These are phyloP conservation scores for Zizania latifolia DNA, from an alignment of 176 grass and related monocot genomes.

Conservation along the genomic window DNA sequence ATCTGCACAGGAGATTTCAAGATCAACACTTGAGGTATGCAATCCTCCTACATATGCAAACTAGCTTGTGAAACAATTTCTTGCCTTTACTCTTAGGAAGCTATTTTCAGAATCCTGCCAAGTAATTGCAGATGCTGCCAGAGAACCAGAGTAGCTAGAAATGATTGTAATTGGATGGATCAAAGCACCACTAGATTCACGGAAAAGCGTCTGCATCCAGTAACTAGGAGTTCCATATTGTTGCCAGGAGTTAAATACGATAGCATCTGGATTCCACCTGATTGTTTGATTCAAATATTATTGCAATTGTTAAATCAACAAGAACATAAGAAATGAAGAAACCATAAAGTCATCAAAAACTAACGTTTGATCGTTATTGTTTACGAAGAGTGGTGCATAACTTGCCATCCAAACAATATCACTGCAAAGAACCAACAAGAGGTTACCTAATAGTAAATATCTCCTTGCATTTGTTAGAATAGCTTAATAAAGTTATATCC, in stretches of 20 bases:
- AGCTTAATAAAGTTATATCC: not conserved
- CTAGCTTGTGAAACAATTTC: not conserved
- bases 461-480: not conserved
- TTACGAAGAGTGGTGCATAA: conserved; percentile 92
- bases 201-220: conserved; percentile 78
- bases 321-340: not conserved
- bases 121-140: conserved; percentile 57
- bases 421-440: conserved; percentile 40
- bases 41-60: not conserved
- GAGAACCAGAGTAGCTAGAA: conserved; percentile 29
- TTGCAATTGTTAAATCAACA: conserved; percentile 1
- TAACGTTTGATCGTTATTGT: conserved; percentile 64
- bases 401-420: conserved; percentile 87
- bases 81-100: conserved; percentile 60
- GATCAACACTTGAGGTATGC: not conserved
- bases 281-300: conserved; percentile 3
- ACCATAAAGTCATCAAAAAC: not conserved
- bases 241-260: conserved; percentile 79
- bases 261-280: conserved; percentile 83
- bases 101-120: conserved; percentile 41
- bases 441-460: not conserved
- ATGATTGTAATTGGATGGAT: conserved; percentile 33
- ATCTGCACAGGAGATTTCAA: conserved; percentile 40
- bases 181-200: conserved; percentile 62
- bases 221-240: conserved; percentile 86